A percentile compares a stretch with the other conserved stretches of the same genome.
These are phyloP conservation scores for Crithidia sp. DNA, from an alignment of 208 protist species.

Conservation along the genomic window DNA sequence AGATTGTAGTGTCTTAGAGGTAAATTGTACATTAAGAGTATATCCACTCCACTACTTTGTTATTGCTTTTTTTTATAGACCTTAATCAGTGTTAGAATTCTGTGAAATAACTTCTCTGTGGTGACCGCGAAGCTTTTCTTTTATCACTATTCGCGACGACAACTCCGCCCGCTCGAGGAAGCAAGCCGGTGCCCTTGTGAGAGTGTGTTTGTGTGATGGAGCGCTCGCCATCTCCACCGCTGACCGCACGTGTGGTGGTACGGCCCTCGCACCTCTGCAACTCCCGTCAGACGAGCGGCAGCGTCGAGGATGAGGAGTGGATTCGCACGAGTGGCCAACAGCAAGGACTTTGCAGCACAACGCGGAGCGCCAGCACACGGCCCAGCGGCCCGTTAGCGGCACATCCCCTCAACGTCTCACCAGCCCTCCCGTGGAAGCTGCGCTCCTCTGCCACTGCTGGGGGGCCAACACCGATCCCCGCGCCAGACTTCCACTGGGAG, in stretches of 20 bases:
- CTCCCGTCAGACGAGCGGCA: background rate
- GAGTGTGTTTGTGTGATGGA: slow-evolving; percentile 9
- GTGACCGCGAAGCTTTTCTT: too few species aligned
- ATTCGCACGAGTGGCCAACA: too few species aligned
- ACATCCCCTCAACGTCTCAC: slow-evolving; percentile 9
- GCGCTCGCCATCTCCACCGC: slow-evolving; percentile 29
- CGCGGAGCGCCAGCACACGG: background rate
- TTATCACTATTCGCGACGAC: too few species aligned
- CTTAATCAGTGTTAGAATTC: too few species aligned
- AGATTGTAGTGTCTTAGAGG: too few species aligned
- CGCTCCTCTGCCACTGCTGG: slow-evolving; percentile 9
- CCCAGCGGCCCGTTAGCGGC: slow-evolving; percentile 2
- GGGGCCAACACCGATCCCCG: slow-evolving; percentile 1
- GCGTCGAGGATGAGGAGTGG: background rate
- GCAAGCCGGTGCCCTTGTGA: too few species aligned
- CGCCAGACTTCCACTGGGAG: slow-evolving; percentile 8
- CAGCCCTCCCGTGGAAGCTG: slow-evolving; percentile 1
- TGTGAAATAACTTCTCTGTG: too few species aligned
- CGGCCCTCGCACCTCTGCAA: slow-evolving; percentile 1
- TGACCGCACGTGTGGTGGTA: slow-evolving; percentile 3
- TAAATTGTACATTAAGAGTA: too few species aligned
- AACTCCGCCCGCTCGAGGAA: too few species aligned
- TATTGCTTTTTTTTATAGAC: too few species aligned
- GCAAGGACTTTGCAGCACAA: background rate
- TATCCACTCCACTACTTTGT: too few species aligned